Percentiles rank a stretch among this genome's conserved stretches.
Conservation (phyloP, 2,329 filamentous ascomycete species). For the Phyllosticta citriasiana region DNA sequence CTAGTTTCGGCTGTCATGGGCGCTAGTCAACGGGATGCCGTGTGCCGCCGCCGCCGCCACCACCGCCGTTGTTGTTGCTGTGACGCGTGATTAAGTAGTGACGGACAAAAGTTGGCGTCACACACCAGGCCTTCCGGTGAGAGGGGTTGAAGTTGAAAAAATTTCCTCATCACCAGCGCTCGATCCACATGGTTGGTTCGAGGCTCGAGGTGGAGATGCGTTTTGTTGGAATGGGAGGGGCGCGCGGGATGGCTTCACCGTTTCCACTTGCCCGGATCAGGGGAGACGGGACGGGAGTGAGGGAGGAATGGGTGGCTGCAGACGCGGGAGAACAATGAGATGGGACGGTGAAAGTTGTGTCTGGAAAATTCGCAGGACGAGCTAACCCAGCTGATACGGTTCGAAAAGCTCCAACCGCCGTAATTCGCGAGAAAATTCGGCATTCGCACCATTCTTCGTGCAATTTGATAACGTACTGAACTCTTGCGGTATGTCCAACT, state of each 20-base stretch:
- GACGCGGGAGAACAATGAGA: not conserved
- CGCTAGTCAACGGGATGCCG: not conserved
- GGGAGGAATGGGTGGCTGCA: not conserved
- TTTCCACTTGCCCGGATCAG: not conserved
- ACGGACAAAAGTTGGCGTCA: not conserved
- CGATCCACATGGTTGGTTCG: not conserved
- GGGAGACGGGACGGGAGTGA: not conserved
- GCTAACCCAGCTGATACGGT: not conserved
- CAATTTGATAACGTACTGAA: not conserved
- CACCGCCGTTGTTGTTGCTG: no score
- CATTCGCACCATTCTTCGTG: not conserved
- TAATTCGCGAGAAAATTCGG: not conserved
- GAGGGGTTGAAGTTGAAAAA: not conserved
- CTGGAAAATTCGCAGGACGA: not conserved
- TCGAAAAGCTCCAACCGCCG: not conserved
- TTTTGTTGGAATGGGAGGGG: not conserved
- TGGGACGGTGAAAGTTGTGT: not conserved
- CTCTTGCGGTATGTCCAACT: not conserved
- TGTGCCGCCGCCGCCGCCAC: no score
- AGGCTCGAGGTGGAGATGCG: not conserved
- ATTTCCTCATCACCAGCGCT: not conserved
- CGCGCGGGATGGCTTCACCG: not conserved
- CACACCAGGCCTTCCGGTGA: not conserved
- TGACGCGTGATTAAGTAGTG: not conserved
- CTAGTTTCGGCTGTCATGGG: not conserved